Percentiles rank a stretch among this genome's conserved stretches.
These are phyloP conservation scores for Macadamia integrifolia DNA, from an alignment of 164 flowering plant species.

Conservation along the genomic window DNA sequence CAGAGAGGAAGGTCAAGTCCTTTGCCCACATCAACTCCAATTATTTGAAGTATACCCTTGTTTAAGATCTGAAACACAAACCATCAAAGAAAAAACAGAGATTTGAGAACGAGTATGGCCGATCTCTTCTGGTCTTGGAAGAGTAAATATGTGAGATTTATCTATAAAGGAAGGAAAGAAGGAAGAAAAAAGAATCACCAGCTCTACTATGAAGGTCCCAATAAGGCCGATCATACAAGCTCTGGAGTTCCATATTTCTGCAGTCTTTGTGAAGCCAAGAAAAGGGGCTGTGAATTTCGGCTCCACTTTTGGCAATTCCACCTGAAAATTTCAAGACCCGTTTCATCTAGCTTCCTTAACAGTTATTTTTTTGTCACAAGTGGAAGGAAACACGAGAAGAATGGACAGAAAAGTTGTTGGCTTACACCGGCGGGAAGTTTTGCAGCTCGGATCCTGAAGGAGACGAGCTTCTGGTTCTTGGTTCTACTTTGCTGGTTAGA, in stretches of 20 bases:
- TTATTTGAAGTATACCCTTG: slow-evolving; percentile 81
- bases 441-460: slow-evolving; percentile 52
- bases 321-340: slow-evolving; percentile 36
- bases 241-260: slow-evolving; percentile 91
- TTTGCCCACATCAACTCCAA: slow-evolving; percentile 89
- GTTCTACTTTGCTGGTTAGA: not conserved
- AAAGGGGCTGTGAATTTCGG: slow-evolving; percentile 68
- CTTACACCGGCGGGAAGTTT: not conserved
- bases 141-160: not conserved
- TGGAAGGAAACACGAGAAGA: not conserved
- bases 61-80: slow-evolving; percentile 53
- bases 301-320: slow-evolving; percentile 62
- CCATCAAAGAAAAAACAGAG: not conserved
- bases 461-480: slow-evolving; percentile 17
- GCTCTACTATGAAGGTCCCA: slow-evolving; percentile 77
- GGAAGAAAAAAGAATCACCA: slow-evolving; percentile 35
- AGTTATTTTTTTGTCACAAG: no score
- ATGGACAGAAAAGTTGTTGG: not conserved
- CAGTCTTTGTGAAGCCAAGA: slow-evolving; percentile 81
- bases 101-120: not conserved
- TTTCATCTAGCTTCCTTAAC: not conserved
- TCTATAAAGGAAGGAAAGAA: no score
- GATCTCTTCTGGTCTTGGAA: not conserved
- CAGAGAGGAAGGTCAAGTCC: slow-evolving; percentile 87
- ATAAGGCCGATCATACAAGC: slow-evolving; percentile 95